These are phyloP conservation scores for Cryptosporidium canis DNA, from an alignment of 169 alveolate species.

Conservation along the genomic window DNA sequence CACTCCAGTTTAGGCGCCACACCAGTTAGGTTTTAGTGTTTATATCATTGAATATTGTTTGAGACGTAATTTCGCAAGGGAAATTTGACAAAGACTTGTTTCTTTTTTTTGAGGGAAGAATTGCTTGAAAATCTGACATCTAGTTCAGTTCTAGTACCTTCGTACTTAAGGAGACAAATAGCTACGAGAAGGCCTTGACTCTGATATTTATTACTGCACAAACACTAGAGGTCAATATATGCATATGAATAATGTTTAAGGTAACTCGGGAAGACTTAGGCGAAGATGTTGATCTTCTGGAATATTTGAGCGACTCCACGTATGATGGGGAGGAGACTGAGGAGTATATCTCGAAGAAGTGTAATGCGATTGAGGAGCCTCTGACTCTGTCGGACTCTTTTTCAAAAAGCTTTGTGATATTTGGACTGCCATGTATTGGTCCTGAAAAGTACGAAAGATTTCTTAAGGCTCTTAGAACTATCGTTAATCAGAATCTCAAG, in stretches of 20 bases:
- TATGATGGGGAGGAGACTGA: constrained; percentile 81
- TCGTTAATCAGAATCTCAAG: constrained; percentile 74
- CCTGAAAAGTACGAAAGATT: constrained; percentile 79
- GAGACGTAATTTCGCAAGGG: background rate
- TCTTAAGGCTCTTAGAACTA: constrained; percentile 78
- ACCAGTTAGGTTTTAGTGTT: background rate
- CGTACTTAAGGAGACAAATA: background rate
- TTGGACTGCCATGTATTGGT: constrained; percentile 79
- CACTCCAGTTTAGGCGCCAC: background rate
- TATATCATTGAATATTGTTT: background rate
- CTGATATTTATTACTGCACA: background rate
- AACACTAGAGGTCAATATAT: background rate
- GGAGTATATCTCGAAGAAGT: constrained; percentile 75
- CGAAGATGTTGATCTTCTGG: constrained; percentile 74
- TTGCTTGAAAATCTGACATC: background rate
- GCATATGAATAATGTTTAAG: constrained; percentile 73
- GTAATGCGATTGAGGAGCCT: constrained; percentile 77
- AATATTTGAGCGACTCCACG: constrained; percentile 79
- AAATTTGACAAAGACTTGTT: background rate
- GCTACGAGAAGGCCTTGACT: background rate
- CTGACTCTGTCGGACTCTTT: constrained; percentile 76
- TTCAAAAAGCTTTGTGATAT: constrained; percentile 74
- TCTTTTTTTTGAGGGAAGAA: background rate
- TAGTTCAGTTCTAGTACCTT: background rate
- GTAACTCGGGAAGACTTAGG: constrained; percentile 75